Evolutionary conservation across 495 filamentous ascomycete species (phyloP), one percentile per base, ranked within the genome.

Genomic region (Aspergillus conjunctus): DNA sequence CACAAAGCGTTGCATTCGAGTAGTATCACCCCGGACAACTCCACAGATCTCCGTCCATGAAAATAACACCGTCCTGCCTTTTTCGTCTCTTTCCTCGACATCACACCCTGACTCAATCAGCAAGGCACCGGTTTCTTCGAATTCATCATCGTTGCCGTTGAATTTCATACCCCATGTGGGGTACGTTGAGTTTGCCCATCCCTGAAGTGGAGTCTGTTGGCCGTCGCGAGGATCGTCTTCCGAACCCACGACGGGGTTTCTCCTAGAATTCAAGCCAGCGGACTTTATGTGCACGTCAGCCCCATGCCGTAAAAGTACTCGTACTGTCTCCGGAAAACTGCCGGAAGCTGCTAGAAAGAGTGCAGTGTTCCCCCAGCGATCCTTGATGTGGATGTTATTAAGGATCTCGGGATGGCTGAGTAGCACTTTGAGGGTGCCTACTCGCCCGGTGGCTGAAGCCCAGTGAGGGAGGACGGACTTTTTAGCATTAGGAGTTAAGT

Each of bases 71-170:
- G 43, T 34, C 64, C 41, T 21, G 49, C 56, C 17, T 59, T 59
- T 32, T 4, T 48, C 20, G 31, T 74, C 65, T 51, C 54, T 49
- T 17, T 60, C 59, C 15, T 62, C 59, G 11, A 60, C 21, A 59
- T 75, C 66, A n/a, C 57, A 59, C 18, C 65, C 65, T 30, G 33
- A 39, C 9, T 65, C 58, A 2, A 73, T 51, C 12, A 57, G 46
- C 46, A 50, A 8, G 17, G 18, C 22, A 15, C 46, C 46, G 17
- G 46, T 50, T 50, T 50, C 4, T 22, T 50, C 46, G 11, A 18
- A 50, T 2, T 50, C 20, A 20, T 50, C 46, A 21, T 20, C 22
- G 20, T 20, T 50, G 18, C n/a, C 22, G 7, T 50, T 18, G 10
- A 6, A 50, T 22, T 7, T 20, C 22, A 21, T 8, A 15, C 46